phyloP scores from a whole-genome alignment of 192 early-diverging fungal genomes.

The Coemansia reversa region DNA sequence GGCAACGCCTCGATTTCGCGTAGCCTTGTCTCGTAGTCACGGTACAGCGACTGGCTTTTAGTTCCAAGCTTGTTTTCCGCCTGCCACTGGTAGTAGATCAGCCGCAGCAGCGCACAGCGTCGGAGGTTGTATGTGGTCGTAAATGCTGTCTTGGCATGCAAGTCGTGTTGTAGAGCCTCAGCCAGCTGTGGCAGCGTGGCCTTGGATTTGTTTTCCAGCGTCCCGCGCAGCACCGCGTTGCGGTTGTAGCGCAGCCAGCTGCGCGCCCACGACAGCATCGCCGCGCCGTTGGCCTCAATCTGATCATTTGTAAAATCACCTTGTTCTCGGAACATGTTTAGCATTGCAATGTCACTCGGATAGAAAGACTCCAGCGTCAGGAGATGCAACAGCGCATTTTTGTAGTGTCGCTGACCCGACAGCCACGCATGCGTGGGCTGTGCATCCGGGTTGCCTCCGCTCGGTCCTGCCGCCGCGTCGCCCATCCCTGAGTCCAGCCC shows the following conservation, averaged over 20 bases:
- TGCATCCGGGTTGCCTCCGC: constrained; percentile 24
- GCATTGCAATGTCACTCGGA: constrained; percentile 51
- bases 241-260: constrained; percentile 54
- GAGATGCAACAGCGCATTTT: constrained; percentile 38
- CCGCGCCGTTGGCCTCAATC: constrained; percentile 30
- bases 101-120: constrained; percentile 40
- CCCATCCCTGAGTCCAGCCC: neutral
- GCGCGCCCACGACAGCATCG: constrained; percentile 54
- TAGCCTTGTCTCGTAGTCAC: constrained; percentile 45
- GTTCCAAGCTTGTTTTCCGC: constrained; percentile 40
- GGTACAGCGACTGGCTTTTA: constrained; percentile 51
- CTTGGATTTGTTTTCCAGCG: constrained; percentile 42
- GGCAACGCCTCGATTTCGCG: constrained; percentile 43
- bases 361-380: constrained; percentile 54
- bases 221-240: constrained; percentile 46
- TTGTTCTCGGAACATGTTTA: constrained; percentile 38
- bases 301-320: constrained; percentile 44
- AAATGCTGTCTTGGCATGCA: constrained; percentile 34
- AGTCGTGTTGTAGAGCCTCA: constrained; percentile 49
- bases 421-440: constrained; percentile 40
- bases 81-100: constrained; percentile 50
- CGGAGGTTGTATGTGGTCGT: constrained; percentile 29
- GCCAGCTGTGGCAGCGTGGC: constrained; percentile 32
- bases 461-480: neutral
- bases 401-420: constrained; percentile 41